Evolutionary conservation across 1,284 basidiomycete genomes (phyloP), one percentile per base, ranked within the genome.

Genomic region (Ustilago nuda): DNA sequence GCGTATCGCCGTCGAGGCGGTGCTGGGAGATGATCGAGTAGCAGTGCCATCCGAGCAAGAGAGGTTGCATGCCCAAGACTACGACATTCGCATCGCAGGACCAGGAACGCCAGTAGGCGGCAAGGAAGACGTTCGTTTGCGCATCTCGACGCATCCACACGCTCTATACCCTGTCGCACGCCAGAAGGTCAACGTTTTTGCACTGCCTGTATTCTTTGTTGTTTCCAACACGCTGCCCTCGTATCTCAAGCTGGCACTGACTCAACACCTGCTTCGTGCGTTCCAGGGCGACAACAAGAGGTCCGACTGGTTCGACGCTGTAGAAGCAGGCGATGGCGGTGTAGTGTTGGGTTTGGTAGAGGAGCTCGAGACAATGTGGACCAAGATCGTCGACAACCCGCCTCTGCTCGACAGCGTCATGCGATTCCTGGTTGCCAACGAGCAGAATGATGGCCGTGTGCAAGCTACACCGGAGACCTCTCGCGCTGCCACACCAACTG

Each of bases 191-290:
- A 35, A 65, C 15, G 41, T 41, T 1, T 4, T 85, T 5, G 87
- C 87, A 68, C 88, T 90, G 6, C 94, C 94, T 0, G 87, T 90
- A 0, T 90, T 95, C 85, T 95, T 91, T 83, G 87, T 97, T 64
- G 89, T 91, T 0, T 94, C 94, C 1, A 83, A 87, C 0, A 89
- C 89, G 0, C 87, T 93, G 7, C 90, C 95, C 0, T 89, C 94
- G 0, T 98, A 97, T 85, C 88, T 97, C 71, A 91, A 93, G 37
- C 89, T 98, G 0, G 91, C 96, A 79, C 89, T 97, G 17, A 89
- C 94, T n/a, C 89, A 90, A 2, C 88, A 88, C 45, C 87, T 86
- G 33, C 58, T 79, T 19, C 61, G 73, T 45, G 63, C 64, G 39
- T 79, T 66, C 51, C 60, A 53, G 53, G 72, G 72, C 27, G 73